These are phyloP conservation scores for Lolium perenne DNA, from an alignment of 176 grass and related monocot genomes.

Conservation along the genomic window DNA sequence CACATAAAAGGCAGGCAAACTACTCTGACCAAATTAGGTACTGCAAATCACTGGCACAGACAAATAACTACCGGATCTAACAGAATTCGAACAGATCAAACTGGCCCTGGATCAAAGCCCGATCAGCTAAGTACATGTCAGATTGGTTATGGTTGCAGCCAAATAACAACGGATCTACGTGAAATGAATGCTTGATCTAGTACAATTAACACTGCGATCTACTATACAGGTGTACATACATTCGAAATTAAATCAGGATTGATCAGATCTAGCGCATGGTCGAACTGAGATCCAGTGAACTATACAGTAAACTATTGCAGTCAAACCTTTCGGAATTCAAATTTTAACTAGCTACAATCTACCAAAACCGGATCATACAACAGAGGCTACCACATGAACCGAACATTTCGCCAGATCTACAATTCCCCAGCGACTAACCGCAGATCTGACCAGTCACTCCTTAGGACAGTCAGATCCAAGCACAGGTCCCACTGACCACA, in stretches of 20 bases:
- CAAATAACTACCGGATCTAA: neutral
- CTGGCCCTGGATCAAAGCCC: neutral
- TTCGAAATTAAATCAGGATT: neutral
- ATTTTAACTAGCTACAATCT: neutral
- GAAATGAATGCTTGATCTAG: no score
- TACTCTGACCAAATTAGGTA: neutral
- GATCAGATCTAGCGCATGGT: neutral
- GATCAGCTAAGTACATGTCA: neutral
- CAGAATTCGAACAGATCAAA: neutral
- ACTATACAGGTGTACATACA: neutral
- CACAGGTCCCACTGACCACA: neutral
- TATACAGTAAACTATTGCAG: neutral
- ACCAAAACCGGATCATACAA: neutral
- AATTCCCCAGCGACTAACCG: accelerated
- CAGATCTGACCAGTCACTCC: neutral
- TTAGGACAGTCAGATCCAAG: neutral
- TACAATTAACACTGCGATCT: neutral
- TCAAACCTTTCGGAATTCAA: neutral
- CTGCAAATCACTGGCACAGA: neutral
- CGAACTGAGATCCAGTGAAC: neutral
- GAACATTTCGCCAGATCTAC: neutral
- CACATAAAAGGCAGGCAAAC: neutral
- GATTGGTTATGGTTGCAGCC: neutral
- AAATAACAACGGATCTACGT: neutral
- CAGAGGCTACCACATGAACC: accelerated